Percentiles rank a stretch among this genome's conserved stretches.
Conservation (phyloP, 2,329 filamentous ascomycete species). For the Torrubiellomyces zombiae region DNA sequence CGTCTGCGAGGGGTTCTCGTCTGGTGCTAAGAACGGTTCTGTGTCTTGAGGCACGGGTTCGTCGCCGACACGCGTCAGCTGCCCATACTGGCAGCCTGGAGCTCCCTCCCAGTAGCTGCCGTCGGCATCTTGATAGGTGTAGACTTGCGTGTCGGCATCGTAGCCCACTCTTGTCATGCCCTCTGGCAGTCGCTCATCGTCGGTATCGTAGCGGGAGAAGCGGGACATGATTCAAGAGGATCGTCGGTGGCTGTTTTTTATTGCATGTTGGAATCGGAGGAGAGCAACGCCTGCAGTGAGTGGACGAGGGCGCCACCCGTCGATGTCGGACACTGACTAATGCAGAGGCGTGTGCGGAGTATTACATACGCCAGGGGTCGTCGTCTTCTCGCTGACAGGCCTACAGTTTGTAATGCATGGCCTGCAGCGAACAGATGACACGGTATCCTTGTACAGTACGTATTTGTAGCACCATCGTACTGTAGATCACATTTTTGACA, state of each 20-base stretch:
- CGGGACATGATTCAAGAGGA: slow-evolving; percentile 18
- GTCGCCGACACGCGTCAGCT: slow-evolving; percentile 22
- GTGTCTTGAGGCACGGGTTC: slow-evolving; percentile 12
- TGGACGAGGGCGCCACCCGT: too few species aligned
- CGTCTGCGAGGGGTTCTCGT: slow-evolving; percentile 10
- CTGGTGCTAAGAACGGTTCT: slow-evolving; percentile 14
- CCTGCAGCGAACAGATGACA: too few species aligned
- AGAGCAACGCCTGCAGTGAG: too few species aligned
- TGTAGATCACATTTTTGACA: too few species aligned
- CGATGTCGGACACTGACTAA: too few species aligned
- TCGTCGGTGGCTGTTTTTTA: neutral
- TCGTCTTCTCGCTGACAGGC: too few species aligned
- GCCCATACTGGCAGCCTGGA: slow-evolving; percentile 32
- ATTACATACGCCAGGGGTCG: too few species aligned
- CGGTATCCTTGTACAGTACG: too few species aligned
- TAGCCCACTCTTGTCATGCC: slow-evolving; percentile 39
- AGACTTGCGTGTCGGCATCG: slow-evolving; percentile 35
- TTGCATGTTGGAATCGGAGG: too few species aligned
- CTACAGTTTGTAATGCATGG: too few species aligned
- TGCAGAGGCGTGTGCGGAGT: too few species aligned
- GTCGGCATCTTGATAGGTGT: slow-evolving; percentile 32
- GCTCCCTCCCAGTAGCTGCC: slow-evolving; percentile 33
- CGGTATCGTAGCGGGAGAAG: slow-evolving; percentile 25
- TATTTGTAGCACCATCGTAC: too few species aligned
- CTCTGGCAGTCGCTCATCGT: slow-evolving; percentile 34